Evolutionary conservation across 2,329 filamentous ascomycete genomes (phyloP), one percentile per base, ranked within the genome.

Genomic region (Pyrenophora graminea): DNA sequence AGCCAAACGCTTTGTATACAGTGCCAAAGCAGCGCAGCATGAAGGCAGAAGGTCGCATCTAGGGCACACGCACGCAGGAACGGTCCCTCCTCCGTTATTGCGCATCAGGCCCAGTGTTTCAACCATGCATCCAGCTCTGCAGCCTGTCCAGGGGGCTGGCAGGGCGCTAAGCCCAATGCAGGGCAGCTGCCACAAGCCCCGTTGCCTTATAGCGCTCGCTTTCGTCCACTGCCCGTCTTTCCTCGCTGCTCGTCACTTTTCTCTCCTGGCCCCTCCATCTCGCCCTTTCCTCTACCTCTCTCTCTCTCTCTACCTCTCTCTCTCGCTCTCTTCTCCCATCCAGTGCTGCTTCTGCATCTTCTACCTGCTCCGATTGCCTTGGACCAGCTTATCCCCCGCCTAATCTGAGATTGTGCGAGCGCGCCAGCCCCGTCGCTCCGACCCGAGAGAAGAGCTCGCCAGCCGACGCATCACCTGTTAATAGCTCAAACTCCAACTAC

Each of bases 251-350:
- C 53, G 56, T 68, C 59, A 54, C 58, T 59, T 63, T 59, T 61
- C 51, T 61, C 63, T 61, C 60, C 61, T 56, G 79, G 51, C 53
- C 59, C 50, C 57, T 62, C 58, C 55, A 61, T 53, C 59, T 58
- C 55, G 58, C 82, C 83, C 4, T 81, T 82, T 46, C 84, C 82
- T 71, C 91, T 69, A 32, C 21, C 31, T 38, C 43, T 39, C 38
- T 47, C 49, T 47, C 49, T 43, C 42, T 45, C 59, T 45, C 43
- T 23, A 39, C 31, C 48, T 25, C 36, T 32, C 43, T 37, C 43
- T 46, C 59, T 48, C 54, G 38, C 53, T 54, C 56, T 59, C 58
- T 59, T 58, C 52, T 54, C 45, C 76, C 56, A 57, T 56, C 39
- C 53, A 53, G 57, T 59, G 61, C 66, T 61, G 66, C 64, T 66